phyloP scores from a whole-genome alignment of 768 basidiomycete species.

The Podaxis sp. region DNA sequence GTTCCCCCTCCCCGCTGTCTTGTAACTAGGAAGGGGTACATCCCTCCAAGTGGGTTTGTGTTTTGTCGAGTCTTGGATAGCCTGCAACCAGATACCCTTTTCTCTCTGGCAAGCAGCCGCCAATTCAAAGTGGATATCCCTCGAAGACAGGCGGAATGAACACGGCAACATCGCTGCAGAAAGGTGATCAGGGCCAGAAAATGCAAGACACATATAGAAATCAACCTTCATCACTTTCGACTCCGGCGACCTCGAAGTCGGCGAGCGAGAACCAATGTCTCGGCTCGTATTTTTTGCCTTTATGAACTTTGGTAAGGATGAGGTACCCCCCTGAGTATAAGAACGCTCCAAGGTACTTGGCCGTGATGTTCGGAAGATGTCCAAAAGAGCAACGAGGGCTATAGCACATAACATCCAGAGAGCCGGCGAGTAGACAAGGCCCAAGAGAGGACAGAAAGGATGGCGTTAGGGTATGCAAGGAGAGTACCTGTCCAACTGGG shows the following conservation, averaged over 20 bases:
- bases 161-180: constrained; percentile 72
- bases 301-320: constrained; percentile 82
- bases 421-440: constrained; percentile 76
- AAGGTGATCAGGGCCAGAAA: background rate
- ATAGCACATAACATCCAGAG: constrained; percentile 84
- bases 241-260: constrained; percentile 69
- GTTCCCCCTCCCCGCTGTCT: constrained; percentile 41
- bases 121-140: constrained; percentile 79
- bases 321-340: constrained; percentile 85
- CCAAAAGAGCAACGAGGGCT: constrained; percentile 39
- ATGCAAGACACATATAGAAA: background rate
- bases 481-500: constrained; percentile 24
- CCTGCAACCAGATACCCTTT: constrained; percentile 83
- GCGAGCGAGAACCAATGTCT: constrained; percentile 84
- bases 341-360: constrained; percentile 90
- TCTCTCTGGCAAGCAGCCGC: constrained; percentile 83
- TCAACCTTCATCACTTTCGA: constrained; percentile 76
- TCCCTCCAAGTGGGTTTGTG: constrained; percentile 50
- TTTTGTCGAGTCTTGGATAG: constrained; percentile 54
- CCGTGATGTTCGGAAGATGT: constrained; percentile 39
- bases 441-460: constrained; percentile 77
- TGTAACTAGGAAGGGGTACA: constrained; percentile 66
- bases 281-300: constrained; percentile 80
- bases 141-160: constrained; percentile 72
- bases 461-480: constrained; percentile 41